Percentiles rank a stretch among this genome's conserved stretches.
Conservation (phyloP, 495 filamentous ascomycete species). For the Neurospora tetrasperma region DNA sequence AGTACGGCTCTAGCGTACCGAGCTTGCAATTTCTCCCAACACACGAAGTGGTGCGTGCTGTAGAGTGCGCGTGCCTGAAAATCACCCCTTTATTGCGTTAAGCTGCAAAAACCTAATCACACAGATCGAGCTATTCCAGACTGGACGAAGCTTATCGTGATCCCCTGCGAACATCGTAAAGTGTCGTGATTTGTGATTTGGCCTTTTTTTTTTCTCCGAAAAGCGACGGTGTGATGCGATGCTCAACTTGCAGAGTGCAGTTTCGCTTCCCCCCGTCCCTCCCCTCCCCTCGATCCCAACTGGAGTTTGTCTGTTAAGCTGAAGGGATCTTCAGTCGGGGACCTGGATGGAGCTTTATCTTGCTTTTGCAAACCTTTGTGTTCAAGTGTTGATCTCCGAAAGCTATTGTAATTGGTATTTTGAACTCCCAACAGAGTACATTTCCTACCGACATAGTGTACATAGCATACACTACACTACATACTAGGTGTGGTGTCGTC, state of each 20-base stretch:
- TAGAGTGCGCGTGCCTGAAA: not conserved
- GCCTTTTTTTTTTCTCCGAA: not conserved
- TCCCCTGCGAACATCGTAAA: not conserved
- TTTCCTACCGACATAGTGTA: not conserved
- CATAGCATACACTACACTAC: too few species aligned
- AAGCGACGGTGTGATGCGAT: not conserved
- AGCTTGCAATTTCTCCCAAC: not conserved
- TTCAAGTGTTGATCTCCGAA: not conserved
- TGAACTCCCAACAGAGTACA: not conserved
- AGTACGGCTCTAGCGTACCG: not conserved
- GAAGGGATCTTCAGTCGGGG: not conserved
- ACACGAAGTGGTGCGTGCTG: not conserved
- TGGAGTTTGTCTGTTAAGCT: not conserved
- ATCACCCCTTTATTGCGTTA: not conserved
- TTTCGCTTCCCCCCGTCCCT: not conserved
- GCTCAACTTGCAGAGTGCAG: not conserved
- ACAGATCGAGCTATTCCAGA: not conserved
- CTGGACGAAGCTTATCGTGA: not conserved
- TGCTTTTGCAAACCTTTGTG: not conserved
- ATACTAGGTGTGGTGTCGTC: not conserved
- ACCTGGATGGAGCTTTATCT: not conserved
- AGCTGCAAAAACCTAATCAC: not conserved
- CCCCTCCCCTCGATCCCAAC: not conserved
- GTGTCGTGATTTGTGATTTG: not conserved
- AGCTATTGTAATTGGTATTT: not conserved